Conservation (phyloP, 192 early-diverging fungal species). For the Chytriomyces sp. region DNA sequence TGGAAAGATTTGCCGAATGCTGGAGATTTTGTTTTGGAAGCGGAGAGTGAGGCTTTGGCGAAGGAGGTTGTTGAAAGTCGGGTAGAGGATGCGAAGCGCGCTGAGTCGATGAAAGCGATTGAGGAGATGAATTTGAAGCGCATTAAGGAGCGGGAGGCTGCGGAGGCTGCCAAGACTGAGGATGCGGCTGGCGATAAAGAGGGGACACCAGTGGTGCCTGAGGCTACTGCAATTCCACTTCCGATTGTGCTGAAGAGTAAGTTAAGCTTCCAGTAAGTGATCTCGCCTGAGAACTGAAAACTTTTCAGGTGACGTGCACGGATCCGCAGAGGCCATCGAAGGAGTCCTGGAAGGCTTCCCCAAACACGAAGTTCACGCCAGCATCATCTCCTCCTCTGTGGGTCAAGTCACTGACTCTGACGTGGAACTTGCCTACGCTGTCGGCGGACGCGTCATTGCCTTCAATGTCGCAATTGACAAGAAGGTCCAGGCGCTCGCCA, state of each 20-base stretch:
- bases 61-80: slow-evolving; percentile 76
- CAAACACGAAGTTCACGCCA: slow-evolving; percentile 70
- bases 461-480: slow-evolving; percentile 91
- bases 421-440: slow-evolving; percentile 58
- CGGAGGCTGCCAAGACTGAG: slow-evolving; percentile 38
- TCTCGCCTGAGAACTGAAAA: neutral
- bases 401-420: slow-evolving; percentile 88
- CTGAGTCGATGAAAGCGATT: slow-evolving; percentile 63
- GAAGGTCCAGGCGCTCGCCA: slow-evolving; percentile 57
- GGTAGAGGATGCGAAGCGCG: slow-evolving; percentile 60
- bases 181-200: slow-evolving; percentile 56
- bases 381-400: slow-evolving; percentile 78
- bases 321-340: slow-evolving; percentile 85
- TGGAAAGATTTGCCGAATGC: slow-evolving; percentile 93
- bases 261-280: slow-evolving; percentile 1
- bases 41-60: slow-evolving; percentile 68
- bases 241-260: slow-evolving; percentile 71
- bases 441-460: slow-evolving; percentile 65
- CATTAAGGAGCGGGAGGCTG: slow-evolving; percentile 15
- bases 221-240: slow-evolving; percentile 47
- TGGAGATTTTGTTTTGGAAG: slow-evolving; percentile 86
- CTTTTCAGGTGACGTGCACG: slow-evolving; percentile 82
- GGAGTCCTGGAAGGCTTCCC: slow-evolving; percentile 78
- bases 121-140: slow-evolving; percentile 80
- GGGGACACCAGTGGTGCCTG: slow-evolving; percentile 36